These are phyloP conservation scores for Pisolithus albus DNA, from an alignment of 768 basidiomycete species.

Conservation along the genomic window DNA sequence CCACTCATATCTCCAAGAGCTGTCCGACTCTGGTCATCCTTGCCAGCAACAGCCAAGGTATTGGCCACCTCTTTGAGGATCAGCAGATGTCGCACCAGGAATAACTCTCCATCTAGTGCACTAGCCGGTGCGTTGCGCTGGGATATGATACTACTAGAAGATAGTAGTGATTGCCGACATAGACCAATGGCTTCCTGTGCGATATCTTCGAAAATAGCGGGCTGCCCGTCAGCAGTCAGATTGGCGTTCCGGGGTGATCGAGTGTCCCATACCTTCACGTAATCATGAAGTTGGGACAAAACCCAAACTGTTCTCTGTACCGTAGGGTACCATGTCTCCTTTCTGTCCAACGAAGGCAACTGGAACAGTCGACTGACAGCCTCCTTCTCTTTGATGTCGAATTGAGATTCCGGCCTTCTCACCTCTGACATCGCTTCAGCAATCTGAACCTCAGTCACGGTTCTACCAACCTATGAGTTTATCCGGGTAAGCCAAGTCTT, in stretches of 20 bases:
- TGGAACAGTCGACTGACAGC: conserved; percentile 64
- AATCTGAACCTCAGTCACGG: neutral
- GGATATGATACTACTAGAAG: conserved; percentile 62
- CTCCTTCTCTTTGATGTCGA: conserved; percentile 59
- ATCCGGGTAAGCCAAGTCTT: conserved; percentile 83
- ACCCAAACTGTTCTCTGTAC: conserved; percentile 88
- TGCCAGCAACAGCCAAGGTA: conserved; percentile 58
- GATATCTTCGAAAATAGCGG: conserved; percentile 94
- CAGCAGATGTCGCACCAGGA: conserved; percentile 84
- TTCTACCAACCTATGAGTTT: conserved; percentile 58
- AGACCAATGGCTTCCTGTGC: conserved; percentile 86
- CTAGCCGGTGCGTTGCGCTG: conserved; percentile 38
- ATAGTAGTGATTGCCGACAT: conserved; percentile 74
- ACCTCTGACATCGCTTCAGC: conserved; percentile 31
- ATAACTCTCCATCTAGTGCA: conserved; percentile 68
- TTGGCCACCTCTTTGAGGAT: conserved; percentile 87
- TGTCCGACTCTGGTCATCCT: conserved; percentile 36
- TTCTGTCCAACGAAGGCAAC: conserved; percentile 61
- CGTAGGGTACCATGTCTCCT: conserved; percentile 90
- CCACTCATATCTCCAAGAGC: conserved; percentile 55
- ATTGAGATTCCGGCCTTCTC: conserved; percentile 36
- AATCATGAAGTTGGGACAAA: conserved; percentile 81
- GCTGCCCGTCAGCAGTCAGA: conserved; percentile 38
- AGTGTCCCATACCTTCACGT: conserved; percentile 65
- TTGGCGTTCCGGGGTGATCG: neutral